phyloP scores from a whole-genome alignment of 192 early-diverging fungal genomes.

The Coemansia sp. region DNA sequence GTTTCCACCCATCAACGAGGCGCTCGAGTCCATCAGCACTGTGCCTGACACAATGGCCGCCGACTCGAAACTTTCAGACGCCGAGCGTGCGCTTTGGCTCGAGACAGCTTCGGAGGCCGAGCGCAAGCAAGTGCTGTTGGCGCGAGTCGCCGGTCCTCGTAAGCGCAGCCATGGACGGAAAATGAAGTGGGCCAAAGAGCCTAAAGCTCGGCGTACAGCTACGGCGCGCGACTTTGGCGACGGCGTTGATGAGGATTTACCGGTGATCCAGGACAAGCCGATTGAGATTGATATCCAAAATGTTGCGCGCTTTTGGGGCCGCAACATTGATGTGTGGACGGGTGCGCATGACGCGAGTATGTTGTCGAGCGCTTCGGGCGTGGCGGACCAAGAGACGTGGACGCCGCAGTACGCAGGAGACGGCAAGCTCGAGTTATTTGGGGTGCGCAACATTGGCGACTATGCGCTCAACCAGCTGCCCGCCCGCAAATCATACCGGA shows the following conservation, averaged over 20 bases:
- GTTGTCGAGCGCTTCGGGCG: constrained; percentile 52
- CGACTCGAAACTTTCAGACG: constrained; percentile 42
- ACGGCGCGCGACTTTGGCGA: constrained; percentile 47
- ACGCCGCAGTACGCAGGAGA: constrained; percentile 68
- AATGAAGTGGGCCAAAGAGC: constrained; percentile 44
- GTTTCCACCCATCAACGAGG: constrained; percentile 63
- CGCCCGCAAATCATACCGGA: constrained; percentile 54
- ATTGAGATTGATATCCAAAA: constrained; percentile 75
- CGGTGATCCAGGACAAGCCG: constrained; percentile 59
- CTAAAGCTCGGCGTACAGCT: constrained; percentile 31
- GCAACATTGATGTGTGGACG: constrained; percentile 71
- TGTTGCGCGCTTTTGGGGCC: constrained; percentile 70
- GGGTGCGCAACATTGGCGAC: constrained; percentile 59
- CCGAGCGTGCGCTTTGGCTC: constrained; percentile 34
- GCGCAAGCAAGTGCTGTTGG: constrained; percentile 38
- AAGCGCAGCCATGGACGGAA: constrained; percentile 42
- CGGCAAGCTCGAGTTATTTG: constrained; percentile 67
- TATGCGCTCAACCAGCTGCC: constrained; percentile 67
- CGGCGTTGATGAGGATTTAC: constrained; percentile 35
- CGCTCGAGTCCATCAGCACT: constrained; percentile 60
- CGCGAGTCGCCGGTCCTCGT: constrained; percentile 36
- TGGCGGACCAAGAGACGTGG: constrained; percentile 60
- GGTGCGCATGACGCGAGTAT: constrained; percentile 46
- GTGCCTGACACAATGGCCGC: constrained; percentile 53
- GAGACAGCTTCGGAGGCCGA: constrained; percentile 33